A percentile compares a stretch with the other conserved stretches of the same genome.
These are phyloP conservation scores for Chlamydomonas eustigma DNA, from an alignment of 139 green algal species.

Conservation along the genomic window DNA sequence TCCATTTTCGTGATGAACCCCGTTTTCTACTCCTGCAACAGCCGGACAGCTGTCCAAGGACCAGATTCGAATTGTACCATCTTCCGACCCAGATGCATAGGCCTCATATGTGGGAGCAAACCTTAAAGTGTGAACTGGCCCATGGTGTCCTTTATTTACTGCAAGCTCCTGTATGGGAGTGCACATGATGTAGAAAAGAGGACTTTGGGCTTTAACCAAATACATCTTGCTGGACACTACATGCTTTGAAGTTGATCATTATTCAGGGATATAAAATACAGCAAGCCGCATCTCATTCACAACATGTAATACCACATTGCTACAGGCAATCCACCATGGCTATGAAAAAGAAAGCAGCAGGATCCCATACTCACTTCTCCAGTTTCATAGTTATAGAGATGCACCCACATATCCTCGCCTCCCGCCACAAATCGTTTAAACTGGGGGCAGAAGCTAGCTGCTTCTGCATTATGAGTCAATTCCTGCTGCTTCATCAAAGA, in stretches of 20 bases:
- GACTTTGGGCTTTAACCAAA: no score
- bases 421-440: constrained; percentile 71
- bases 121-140: constrained; percentile 90
- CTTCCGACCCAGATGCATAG: constrained; percentile 91
- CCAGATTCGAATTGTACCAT: constrained; percentile 97
- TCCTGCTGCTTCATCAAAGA: constrained; percentile 41
- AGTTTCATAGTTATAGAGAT: constrained; percentile 78
- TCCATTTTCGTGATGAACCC: no score
- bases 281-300: no score
- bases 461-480: constrained; percentile 63
- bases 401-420: constrained; percentile 96
- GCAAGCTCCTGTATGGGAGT: constrained; percentile 73
- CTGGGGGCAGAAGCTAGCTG: constrained; percentile 70
- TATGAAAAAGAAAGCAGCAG: no score
- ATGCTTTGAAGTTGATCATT: no score
- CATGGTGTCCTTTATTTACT: constrained; percentile 91
- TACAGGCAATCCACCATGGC: background rate
- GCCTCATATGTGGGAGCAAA: constrained; percentile 86
- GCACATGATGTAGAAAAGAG: no score
- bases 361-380: constrained; percentile 42
- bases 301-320: background rate
- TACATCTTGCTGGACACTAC: no score
- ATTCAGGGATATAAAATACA: no score
- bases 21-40: background rate
- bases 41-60: constrained; percentile 11